Conservation (phyloP, 2,329 filamentous ascomycete genomes). For the Aspergillus ruber region DNA sequence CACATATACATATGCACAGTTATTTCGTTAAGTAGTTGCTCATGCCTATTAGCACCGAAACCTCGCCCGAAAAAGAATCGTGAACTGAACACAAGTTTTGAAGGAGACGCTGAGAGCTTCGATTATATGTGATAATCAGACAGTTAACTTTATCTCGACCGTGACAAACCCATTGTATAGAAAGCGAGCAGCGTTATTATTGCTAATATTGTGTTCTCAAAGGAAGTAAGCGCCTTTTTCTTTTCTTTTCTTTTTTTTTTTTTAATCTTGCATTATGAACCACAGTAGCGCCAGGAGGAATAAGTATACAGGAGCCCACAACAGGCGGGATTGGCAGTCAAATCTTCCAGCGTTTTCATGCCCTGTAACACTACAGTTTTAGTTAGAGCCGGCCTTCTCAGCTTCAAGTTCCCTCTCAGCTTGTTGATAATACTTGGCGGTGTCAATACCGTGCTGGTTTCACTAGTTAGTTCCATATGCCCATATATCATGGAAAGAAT, state of each 20-base stretch:
- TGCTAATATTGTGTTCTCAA: not conserved
- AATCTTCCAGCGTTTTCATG: conserved; percentile 3
- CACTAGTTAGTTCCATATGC: conserved; percentile 8
- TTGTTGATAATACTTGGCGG: conserved; percentile 95
- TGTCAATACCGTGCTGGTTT: conserved; percentile 84
- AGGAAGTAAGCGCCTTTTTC: not conserved
- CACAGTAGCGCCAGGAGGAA: conserved; percentile 1
- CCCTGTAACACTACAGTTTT: conserved; percentile 7
- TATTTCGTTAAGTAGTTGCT: conserved; percentile 3
- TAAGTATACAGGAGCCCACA: conserved; percentile 18
- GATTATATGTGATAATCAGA: not conserved
- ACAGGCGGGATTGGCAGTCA: conserved; percentile 6
- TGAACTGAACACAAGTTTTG: conserved; percentile 56
- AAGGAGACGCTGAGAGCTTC: conserved; percentile 10
- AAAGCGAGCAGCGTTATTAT: not conserved
- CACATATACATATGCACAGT: not conserved
- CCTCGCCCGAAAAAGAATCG: conserved; percentile 59
- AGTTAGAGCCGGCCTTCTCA: conserved; percentile 45
- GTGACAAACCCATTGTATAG: not conserved
- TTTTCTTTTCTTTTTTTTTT: no score
- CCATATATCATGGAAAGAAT: not conserved
- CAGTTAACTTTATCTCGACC: no score
- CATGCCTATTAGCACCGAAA: conserved; percentile 47
- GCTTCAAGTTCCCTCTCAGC: conserved; percentile 89
- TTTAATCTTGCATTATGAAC: not conserved